Conservation (phyloP, 371 early-diverging fungal species). For the Entomophthora muscae region DNA sequence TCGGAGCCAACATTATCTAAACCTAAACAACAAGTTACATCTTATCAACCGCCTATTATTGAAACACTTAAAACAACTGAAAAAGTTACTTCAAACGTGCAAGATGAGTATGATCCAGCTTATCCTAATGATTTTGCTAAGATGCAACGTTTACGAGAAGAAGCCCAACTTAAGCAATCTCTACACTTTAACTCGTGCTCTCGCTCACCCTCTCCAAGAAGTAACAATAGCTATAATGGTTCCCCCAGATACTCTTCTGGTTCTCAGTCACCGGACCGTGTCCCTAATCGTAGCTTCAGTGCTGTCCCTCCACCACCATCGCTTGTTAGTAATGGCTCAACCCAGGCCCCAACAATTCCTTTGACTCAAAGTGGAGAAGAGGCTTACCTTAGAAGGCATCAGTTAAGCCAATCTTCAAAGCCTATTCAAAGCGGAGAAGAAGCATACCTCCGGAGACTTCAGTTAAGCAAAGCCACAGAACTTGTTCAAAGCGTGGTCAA, state of each 20-base stretch:
- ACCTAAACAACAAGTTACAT: background rate
- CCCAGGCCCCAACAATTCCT: constrained; percentile 13
- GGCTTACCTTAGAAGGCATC: constrained; percentile 37
- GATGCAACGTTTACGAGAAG: background rate
- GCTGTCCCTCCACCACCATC: background rate
- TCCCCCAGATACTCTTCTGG: constrained; percentile 6
- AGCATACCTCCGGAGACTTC: background rate
- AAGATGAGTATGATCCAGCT: background rate
- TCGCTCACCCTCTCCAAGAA: background rate
- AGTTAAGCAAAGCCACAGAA: constrained; percentile 13
- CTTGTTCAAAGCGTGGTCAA: constrained; percentile 25
- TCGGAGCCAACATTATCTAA: background rate
- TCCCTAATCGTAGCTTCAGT: background rate
- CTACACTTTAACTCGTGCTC: background rate
- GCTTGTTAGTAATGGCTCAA: constrained; percentile 5
- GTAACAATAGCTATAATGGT: background rate
- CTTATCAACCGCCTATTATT: background rate
- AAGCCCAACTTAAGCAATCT: background rate
- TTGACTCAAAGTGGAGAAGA: constrained; percentile 44
- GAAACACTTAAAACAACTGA: background rate
- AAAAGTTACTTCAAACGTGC: background rate
- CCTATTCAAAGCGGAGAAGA: background rate
- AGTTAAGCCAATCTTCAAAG: background rate
- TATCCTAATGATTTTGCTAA: background rate
- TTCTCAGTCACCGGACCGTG: constrained; percentile 2